These are phyloP conservation scores for Diversispora eburnea DNA, from an alignment of 192 early-diverging fungal species.

Conservation along the genomic window DNA sequence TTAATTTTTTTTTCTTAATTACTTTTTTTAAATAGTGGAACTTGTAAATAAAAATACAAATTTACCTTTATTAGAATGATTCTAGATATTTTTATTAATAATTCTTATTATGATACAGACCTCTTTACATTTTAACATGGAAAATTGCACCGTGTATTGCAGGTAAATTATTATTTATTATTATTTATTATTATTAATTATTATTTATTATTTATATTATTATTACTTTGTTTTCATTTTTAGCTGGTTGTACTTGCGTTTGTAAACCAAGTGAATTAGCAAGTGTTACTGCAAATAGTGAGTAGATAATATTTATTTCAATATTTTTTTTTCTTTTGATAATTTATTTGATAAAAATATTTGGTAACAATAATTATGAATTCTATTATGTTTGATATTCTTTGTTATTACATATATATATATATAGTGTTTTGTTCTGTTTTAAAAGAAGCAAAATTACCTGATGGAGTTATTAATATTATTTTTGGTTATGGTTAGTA, in stretches of 20 bases:
- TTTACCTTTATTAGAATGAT: background rate
- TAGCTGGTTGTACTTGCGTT: constrained; percentile 66
- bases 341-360: no score
- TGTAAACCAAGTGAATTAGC: constrained; percentile 71
- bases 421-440: constrained; percentile 56
- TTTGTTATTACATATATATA: background rate
- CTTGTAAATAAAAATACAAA: constrained; percentile 32
- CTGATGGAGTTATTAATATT: constrained; percentile 73
- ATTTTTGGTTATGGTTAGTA: constrained; percentile 60
- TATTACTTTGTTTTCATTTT: constrained; percentile 14
- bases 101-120: constrained; percentile 28
- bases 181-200: background rate
- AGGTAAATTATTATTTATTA: constrained; percentile 21
- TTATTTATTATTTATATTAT: background rate
- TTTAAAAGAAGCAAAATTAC: constrained; percentile 63
- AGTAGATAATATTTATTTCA: background rate
- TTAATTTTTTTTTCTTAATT: no score
- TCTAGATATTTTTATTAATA: background rate
- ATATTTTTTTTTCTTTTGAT: background rate
- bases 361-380: background rate
- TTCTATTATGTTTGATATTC: background rate
- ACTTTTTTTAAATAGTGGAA: constrained; percentile 42
- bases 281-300: constrained; percentile 46
- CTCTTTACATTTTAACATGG: constrained; percentile 66
- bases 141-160: constrained; percentile 76